A percentile compares a stretch with the other conserved stretches of the same genome.
phyloP scores from a whole-genome alignment of 805 yeast species.

The Myxozyma geophila region DNA sequence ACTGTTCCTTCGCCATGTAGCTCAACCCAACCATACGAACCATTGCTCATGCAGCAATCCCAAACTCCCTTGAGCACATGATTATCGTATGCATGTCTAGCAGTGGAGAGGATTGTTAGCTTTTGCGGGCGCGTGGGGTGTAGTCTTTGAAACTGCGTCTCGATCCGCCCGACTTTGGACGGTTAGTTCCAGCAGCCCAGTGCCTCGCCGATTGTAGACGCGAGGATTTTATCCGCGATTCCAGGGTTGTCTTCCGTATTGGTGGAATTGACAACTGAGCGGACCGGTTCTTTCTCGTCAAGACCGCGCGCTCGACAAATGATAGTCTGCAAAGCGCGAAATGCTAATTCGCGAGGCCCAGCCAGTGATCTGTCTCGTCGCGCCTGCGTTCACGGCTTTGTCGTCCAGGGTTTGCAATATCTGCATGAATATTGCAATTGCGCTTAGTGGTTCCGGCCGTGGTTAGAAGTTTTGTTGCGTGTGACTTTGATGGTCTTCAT shows the following conservation, averaged over 20 bases:
- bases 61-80: not conserved
- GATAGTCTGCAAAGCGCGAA: not conserved
- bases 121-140: not conserved
- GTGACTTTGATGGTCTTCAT: constrained; percentile 1
- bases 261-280: too few species aligned
- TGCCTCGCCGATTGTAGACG: constrained; percentile 1
- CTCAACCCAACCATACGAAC: constrained; percentile 1
- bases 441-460: not conserved
- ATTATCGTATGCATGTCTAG: not conserved
- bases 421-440: not conserved
- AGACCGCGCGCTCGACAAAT: not conserved
- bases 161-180: not conserved
- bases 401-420: not conserved
- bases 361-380: constrained; percentile 2
- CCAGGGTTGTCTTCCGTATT: not conserved
- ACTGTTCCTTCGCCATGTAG: not conserved
- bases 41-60: not conserved
- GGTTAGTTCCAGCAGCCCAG: not conserved
- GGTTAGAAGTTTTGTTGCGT: not conserved
- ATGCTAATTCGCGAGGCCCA: constrained; percentile 1
- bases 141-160: not conserved
- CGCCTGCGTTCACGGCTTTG: constrained; percentile 3
- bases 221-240: not conserved
- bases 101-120: not conserved
- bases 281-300: too few species aligned